Conservation (phyloP, 106 monocot genomes). For the Hemerocallis citrina region DNA sequence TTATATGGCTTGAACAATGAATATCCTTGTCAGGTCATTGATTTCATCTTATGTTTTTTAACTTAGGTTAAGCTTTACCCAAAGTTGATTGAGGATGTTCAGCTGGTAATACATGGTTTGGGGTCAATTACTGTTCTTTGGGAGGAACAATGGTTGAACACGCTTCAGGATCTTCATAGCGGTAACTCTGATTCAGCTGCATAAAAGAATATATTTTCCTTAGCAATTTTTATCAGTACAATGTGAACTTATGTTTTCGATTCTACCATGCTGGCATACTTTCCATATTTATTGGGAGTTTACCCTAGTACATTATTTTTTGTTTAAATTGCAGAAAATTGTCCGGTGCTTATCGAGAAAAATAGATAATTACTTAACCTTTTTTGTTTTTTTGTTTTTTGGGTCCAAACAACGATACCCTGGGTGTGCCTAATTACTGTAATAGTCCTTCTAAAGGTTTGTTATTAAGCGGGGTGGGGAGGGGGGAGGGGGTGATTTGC, state of each 20-base stretch:
- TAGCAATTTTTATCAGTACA: neutral
- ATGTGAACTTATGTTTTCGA: neutral
- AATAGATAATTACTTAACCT: too few relatives aligned
- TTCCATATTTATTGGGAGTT: neutral
- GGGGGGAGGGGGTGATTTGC: too few relatives aligned
- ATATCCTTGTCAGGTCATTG: neutral
- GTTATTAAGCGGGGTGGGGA: too few relatives aligned
- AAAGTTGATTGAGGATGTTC: slow-evolving; percentile 85
- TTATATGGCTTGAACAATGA: neutral
- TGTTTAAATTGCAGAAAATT: too few relatives aligned
- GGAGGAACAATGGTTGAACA: slow-evolving; percentile 99
- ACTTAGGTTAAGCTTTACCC: slow-evolving; percentile 69
- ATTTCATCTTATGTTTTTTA: slow-evolving; percentile 4
- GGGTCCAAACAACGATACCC: too few relatives aligned
- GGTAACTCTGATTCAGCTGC: slow-evolving; percentile 32
- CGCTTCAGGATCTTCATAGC: slow-evolving; percentile 94
- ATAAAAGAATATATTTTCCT: neutral
- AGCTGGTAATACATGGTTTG: slow-evolving; percentile 73
- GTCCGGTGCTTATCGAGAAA: too few relatives aligned
- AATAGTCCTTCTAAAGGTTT: too few relatives aligned
- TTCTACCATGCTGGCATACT: too few relatives aligned
- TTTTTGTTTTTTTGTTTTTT: too few relatives aligned
- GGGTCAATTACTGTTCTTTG: slow-evolving; percentile 84
- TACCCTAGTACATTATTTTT: too few relatives aligned
- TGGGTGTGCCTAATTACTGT: too few relatives aligned